A percentile compares a stretch with the other conserved stretches of the same genome.
phyloP scores from a whole-genome alignment of 495 filamentous ascomycete genomes.

The Penicillium chermesinum region DNA sequence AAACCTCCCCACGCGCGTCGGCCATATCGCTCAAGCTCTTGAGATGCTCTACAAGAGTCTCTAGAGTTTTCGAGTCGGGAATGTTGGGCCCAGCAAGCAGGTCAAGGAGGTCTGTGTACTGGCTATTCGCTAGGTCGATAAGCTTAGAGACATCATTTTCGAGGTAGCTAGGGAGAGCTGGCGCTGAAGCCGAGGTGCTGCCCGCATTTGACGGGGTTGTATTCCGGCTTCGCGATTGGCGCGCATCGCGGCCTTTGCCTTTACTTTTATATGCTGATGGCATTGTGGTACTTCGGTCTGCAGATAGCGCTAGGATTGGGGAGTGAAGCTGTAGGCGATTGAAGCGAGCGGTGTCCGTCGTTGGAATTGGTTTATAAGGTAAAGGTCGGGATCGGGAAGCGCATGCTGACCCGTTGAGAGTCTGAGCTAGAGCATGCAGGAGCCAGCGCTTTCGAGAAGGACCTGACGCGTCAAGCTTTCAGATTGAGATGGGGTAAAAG shows the following conservation, averaged over 20 bases:
- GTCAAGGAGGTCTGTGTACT: slow-evolving; percentile 71
- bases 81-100: slow-evolving; percentile 59
- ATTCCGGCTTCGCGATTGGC: slow-evolving; percentile 77
- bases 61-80: slow-evolving; percentile 69
- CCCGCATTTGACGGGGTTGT: slow-evolving; percentile 67
- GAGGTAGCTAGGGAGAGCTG: slow-evolving; percentile 50
- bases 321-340: neutral
- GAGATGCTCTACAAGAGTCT: slow-evolving; percentile 61
- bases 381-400: slow-evolving; percentile 2
- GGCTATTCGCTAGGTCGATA: slow-evolving; percentile 49
- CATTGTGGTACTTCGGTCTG: slow-evolving; percentile 26
- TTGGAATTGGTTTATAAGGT: slow-evolving; percentile 5
- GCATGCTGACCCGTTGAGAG: slow-evolving; percentile 10
- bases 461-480: neutral
- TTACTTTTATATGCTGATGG: slow-evolving; percentile 61
- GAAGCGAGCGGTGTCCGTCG: slow-evolving; percentile 1
- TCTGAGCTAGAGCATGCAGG: neutral
- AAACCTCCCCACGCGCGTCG: slow-evolving; percentile 54
- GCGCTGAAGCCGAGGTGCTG: slow-evolving; percentile 42
- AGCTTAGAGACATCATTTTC: slow-evolving; percentile 64
- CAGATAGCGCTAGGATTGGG: neutral
- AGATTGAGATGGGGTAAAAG: neutral
- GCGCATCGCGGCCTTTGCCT: slow-evolving; percentile 63
- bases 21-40: slow-evolving; percentile 61
- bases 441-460: neutral